Evolutionary conservation across 2,329 filamentous ascomycete species (phyloP), one percentile per base, ranked within the genome.

Genomic region (Fusarium secorum): DNA sequence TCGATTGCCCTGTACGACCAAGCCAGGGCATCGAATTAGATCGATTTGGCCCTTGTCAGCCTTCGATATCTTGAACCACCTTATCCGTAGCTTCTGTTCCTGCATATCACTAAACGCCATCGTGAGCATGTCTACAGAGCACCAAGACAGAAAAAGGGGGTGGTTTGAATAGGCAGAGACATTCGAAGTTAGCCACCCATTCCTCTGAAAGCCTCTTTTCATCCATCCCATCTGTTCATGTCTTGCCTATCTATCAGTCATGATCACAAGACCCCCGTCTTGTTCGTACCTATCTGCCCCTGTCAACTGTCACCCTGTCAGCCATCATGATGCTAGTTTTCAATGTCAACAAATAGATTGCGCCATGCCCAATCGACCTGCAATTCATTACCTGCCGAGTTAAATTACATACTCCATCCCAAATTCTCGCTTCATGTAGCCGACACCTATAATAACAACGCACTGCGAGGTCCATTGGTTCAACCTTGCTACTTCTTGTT

Each of bases 1-100:
- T 71, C 64, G 54, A 71, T 71, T 71, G 64, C 68, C 68, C 68
- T 72, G 68, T 60, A 71, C 70, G 42, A 73, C 70, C 48, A 52
- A 52, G 49, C 48, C 42, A 56, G 68, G 68, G 63, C 48, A n/a
- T 24, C 32, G 60, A 51, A 64, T 66, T 58, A 55, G 61, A 67
- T 66, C 30, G 36, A 52, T 44, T 35, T 32, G 18, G 58, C 36
- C 68, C 52, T 45, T 68, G 63, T 18, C 35, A 14, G 32, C 22
- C 45, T 60, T 42, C 28, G 58, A 55, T 46, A 46, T 68, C 48
- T 49, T 64, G 28, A 36, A 58, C n/a, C 15, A 65, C 20, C 28
- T 14, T 49, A 30, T 32, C 41, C 28, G 10, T 33, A 39, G 30
- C 53, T 49, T 42, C 36, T 59, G 30, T 48, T 48, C 26, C 18